These are phyloP conservation scores for Macadamia tetraphylla DNA, from an alignment of 164 flowering plant species.

Conservation along the genomic window DNA sequence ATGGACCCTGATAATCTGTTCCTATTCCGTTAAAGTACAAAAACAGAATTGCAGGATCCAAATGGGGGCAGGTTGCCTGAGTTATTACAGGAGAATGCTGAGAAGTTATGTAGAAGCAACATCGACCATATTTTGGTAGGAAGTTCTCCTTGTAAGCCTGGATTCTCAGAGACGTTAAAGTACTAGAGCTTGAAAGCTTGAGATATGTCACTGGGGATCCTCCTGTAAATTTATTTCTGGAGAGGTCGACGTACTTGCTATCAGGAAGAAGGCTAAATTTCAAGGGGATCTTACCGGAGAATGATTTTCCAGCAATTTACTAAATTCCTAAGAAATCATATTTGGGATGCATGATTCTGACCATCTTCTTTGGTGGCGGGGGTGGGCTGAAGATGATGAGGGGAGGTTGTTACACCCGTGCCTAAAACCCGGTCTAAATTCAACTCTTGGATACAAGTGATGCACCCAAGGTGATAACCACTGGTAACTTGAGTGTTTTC, in stretches of 20 bases:
- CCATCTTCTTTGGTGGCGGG: too few relatives aligned
- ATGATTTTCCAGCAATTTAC: constrained; percentile 36
- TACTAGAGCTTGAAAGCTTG: constrained; percentile 60
- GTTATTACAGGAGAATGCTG: constrained; percentile 66
- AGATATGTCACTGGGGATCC: constrained; percentile 54
- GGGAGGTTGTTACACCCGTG: too few relatives aligned
- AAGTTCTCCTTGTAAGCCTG: constrained; percentile 48
- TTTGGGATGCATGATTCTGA: too few relatives aligned
- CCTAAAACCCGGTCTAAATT: too few relatives aligned
- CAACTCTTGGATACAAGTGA: too few relatives aligned
- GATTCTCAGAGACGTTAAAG: constrained; percentile 70
- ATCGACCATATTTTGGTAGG: constrained; percentile 57
- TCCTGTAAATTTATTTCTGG: constrained; percentile 64
- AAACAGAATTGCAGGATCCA: constrained; percentile 43
- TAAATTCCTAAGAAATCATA: too few relatives aligned
- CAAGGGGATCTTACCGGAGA: constrained; percentile 68
- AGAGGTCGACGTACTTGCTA: constrained; percentile 66
- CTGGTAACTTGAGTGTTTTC: too few relatives aligned
- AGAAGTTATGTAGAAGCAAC: constrained; percentile 64
- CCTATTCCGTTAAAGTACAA: constrained; percentile 46
- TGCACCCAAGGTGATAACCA: too few relatives aligned
- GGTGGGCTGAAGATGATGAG: too few relatives aligned
- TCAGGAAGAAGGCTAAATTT: constrained; percentile 43
- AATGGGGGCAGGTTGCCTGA: constrained; percentile 65
- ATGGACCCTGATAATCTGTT: constrained; percentile 54